Base-by-base conservation (phyloP, 257 asterid genomes). In the Petrea volubilis region DNA sequence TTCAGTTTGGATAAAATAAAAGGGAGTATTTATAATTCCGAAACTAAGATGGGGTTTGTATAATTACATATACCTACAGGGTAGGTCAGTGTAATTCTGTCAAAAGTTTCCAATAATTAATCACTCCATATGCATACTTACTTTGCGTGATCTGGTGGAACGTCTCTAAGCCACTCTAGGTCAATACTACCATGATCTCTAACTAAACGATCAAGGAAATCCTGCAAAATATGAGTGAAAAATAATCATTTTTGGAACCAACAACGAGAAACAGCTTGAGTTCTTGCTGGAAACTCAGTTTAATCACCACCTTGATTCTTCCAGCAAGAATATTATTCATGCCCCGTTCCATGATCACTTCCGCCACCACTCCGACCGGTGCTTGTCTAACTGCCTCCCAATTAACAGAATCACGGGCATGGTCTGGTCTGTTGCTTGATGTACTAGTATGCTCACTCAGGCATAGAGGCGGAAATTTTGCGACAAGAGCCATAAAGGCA, bases 81-180 rank as follows among this genome's bases (percentile, higher is more conserved):
- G n/a, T n/a, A 7, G 11, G 4, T 38, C 1, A 38, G 43, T 38
- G 6, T 38, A n/a, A 34, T 59, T 33, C 6, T 20, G 18, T 7
- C 25, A 11, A 69, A 56, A 28, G 6, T 44, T 40, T 12, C 34
- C 13, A n/a, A 44, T 28, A 21, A 60, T 4, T 25, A 41, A 29
- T 34, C 31, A 15, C 25, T 28, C 46, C 46, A 31, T 21, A 43
- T 50, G 38, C 0, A n/a, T 25, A 24, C 77, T 61, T 80, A 82
- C 95, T 81, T 85, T 52, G 82, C 86, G 63, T 83, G 64, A 10
- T 76, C 68, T 0, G 82, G 83, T 4, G 92, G 90, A 64, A 80
- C 87, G 51, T 80, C 74, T 80, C 90, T 74, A 64, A 92, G 74
- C 95, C 96, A 92, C 74, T 87, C 97, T 5, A 92, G 81, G 71